Conservation (phyloP, 2,329 filamentous ascomycete species). For the Aspergillus ustus region DNA sequence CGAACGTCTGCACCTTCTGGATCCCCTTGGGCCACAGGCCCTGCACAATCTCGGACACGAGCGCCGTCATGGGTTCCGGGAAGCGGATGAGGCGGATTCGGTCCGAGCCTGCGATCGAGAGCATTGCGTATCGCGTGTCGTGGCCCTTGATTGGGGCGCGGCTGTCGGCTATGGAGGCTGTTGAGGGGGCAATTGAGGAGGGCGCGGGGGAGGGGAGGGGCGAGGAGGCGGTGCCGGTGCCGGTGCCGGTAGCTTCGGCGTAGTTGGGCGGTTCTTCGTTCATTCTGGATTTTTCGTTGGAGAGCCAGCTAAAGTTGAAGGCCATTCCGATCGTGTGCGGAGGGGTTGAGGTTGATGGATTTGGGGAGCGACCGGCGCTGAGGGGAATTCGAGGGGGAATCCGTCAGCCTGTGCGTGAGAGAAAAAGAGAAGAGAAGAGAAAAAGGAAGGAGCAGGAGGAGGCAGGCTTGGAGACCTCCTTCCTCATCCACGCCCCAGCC, state of each 20-base stretch:
- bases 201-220: not conserved
- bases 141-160: not conserved
- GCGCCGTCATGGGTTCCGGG: conserved; percentile 3
- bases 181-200: not conserved
- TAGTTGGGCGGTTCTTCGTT: conserved; percentile 10
- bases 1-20: conserved; percentile 4
- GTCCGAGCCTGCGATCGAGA: conserved; percentile 3
- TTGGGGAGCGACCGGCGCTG: not conserved
- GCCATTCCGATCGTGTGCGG: not conserved
- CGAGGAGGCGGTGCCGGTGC: not conserved
- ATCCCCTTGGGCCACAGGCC: conserved; percentile 12
- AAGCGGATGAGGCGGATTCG: conserved; percentile 13
- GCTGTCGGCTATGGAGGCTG: not conserved
- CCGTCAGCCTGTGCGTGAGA: not conserved
- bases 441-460: not conserved
- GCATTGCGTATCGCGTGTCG: conserved; percentile 2
- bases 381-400: not conserved
- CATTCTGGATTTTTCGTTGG: conserved; percentile 6
- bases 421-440: not conserved
- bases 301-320: not conserved
- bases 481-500: not conserved
- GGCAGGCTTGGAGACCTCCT: not conserved
- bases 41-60: conserved; percentile 9
- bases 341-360: too few species aligned
- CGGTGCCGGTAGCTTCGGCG: not conserved